Base-by-base conservation (phyloP, 1,139 yeast species). In the Pichia sp. region DNA sequence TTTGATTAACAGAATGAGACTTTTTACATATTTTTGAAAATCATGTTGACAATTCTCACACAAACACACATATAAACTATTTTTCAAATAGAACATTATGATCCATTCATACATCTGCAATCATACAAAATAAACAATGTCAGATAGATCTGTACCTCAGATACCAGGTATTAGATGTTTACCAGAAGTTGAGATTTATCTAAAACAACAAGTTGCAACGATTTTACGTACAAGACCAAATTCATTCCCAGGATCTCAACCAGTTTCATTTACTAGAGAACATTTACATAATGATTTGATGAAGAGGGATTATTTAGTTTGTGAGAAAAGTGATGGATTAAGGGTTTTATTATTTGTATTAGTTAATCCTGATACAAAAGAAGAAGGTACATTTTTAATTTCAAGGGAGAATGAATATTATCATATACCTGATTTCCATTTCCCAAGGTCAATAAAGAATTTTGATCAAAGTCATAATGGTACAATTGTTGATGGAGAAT, bases 281-380 rank as follows among this genome's bases (percentile, higher is more conserved):
- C 96, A 89, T 62, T 68, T 91, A 31, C 66, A 68, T 6, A 77
- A 77, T 40, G 76, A 78, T 28, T 64, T 91, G 38, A 59, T 73
- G 58, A 66, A 66, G 3, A 73, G 73, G 42, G 88, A 82, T 54
- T 91, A 88, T 58, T 82, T 78, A 54, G 98, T 91, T 0, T 91
- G 98, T 64, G 99, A 93, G 57, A 93, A 93, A 60, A 79, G 94
- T 0, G 98, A 93, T 61, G 99, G 99, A 0, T 67, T 91, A 41
- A 69, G 99, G 42, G 85, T 94, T 46, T 65, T 91, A 37, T 63
- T 83, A 59, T 68, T 82, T 45, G 72, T 82, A 4, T 62, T 82
- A 34, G 67, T 85, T 55, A 89, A 84, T 55, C 80, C 86, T 2
- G 75, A 69, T 39, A 77, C 85, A 3, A 82, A 80, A 17, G 89